These are phyloP conservation scores for Beta corolliflora DNA, from an alignment of 179 eudicot genomes.

Conservation along the genomic window DNA sequence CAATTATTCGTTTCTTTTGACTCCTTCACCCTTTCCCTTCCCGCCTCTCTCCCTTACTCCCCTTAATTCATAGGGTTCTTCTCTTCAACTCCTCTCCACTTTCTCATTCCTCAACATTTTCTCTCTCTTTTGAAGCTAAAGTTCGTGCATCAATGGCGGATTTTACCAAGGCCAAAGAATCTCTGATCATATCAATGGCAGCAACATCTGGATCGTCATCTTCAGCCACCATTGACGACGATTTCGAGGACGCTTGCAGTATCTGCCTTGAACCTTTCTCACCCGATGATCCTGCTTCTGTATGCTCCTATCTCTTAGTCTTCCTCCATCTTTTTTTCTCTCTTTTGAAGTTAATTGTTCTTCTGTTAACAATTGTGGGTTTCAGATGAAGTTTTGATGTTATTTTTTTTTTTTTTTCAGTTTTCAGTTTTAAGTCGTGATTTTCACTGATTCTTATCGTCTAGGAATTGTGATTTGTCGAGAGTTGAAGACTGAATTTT, in stretches of 20 bases:
- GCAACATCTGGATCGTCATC: slow-evolving; percentile 24
- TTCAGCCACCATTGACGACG: slow-evolving; percentile 24
- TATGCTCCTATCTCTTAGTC: slow-evolving; percentile 24
- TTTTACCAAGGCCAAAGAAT: slow-evolving; percentile 8
- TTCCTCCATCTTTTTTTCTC: background rate
- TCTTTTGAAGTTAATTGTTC: background rate
- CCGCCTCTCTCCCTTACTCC: slow-evolving; percentile 20
- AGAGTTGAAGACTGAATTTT: background rate
- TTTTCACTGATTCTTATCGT: background rate
- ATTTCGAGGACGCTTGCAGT: slow-evolving; percentile 61
- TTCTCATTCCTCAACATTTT: background rate
- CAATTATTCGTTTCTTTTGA: slow-evolving; percentile 28
- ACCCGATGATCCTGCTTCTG: slow-evolving; percentile 57
- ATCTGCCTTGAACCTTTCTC: slow-evolving; percentile 78
- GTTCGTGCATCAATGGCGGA: slow-evolving; percentile 34
- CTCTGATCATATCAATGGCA: slow-evolving; percentile 31
- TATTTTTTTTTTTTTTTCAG: background rate
- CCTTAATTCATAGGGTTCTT: slow-evolving; percentile 17
- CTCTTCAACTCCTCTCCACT: background rate
- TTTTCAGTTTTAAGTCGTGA: background rate
- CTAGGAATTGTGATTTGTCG: background rate
- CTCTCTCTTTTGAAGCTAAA: background rate
- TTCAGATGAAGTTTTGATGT: background rate
- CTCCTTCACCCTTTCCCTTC: slow-evolving; percentile 29
- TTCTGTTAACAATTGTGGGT: background rate